Conservation (phyloP, 495 filamentous ascomycete species). For the Podospora fimiseda region DNA sequence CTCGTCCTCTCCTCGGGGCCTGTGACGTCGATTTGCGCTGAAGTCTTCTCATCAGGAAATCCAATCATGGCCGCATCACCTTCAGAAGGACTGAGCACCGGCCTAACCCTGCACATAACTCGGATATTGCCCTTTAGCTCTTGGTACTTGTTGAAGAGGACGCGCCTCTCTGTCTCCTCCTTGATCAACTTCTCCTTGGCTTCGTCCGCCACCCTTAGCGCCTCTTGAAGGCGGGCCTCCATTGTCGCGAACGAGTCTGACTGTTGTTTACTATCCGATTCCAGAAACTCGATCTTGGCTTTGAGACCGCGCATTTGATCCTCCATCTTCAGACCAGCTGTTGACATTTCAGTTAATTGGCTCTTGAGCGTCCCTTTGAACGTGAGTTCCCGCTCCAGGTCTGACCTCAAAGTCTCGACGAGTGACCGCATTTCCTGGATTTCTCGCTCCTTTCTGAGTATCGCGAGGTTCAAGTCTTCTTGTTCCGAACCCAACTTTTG, state of each 20-base stretch:
- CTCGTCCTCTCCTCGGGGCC: constrained; percentile 81
- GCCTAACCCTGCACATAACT: constrained; percentile 96
- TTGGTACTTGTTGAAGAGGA: constrained; percentile 95
- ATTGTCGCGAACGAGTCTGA: constrained; percentile 71
- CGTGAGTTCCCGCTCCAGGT: constrained; percentile 52
- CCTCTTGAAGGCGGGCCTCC: constrained; percentile 70
- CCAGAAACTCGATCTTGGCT: constrained; percentile 76
- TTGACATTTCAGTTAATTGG: constrained; percentile 57
- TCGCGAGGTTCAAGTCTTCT: constrained; percentile 55
- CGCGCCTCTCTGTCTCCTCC: constrained; percentile 85
- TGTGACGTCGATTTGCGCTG: constrained; percentile 75
- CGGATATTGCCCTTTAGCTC: constrained; percentile 99
- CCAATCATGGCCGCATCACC: constrained; percentile 59
- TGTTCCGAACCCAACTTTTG: constrained; percentile 54
- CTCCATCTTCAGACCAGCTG: constrained; percentile 62
- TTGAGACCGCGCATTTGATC: constrained; percentile 65
- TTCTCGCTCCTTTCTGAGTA: constrained; percentile 58
- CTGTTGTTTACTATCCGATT: constrained; percentile 80
- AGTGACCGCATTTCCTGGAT: constrained; percentile 47
- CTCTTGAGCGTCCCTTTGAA: constrained; percentile 26
- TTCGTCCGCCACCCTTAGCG: constrained; percentile 57
- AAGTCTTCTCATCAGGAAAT: constrained; percentile 76
- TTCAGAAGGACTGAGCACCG: constrained; percentile 54
- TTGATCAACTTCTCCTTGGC: constrained; percentile 77
- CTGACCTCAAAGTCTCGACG: constrained; percentile 47